phyloP scores from a whole-genome alignment of 169 alveolate genomes.

The Condylostoma magnum region DNA sequence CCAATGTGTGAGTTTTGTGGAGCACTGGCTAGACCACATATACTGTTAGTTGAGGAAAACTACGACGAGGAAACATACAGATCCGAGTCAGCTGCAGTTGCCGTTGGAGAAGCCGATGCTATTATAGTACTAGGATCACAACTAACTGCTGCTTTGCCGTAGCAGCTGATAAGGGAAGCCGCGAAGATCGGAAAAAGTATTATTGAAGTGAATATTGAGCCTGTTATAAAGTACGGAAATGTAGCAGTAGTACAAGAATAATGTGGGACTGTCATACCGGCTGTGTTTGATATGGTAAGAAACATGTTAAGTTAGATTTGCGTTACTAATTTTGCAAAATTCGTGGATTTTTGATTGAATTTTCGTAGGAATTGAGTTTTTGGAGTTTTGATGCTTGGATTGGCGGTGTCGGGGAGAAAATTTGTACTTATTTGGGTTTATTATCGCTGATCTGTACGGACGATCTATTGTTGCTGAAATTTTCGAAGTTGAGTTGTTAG shows the following conservation, averaged over 20 bases:
- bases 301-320: neutral
- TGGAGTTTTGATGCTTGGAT: too few species aligned
- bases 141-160: neutral
- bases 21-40: constrained; percentile 28
- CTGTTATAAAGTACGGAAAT: constrained; percentile 23
- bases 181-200: neutral
- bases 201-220: constrained; percentile 25
- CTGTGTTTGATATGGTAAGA: neutral
- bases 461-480: too few species aligned
- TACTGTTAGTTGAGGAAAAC: constrained; percentile 18
- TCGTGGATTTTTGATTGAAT: too few species aligned
- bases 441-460: too few species aligned
- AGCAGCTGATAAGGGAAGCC: neutral
- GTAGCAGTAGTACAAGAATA: neutral
- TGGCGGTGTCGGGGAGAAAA: too few species aligned
- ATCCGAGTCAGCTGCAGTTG: neutral
- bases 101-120: neutral
- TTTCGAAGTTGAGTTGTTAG: too few species aligned
- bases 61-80: constrained; percentile 5
- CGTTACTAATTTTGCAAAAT: too few species aligned
- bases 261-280: constrained; percentile 2
- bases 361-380: too few species aligned
- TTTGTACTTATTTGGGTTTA: too few species aligned
- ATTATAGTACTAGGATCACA: constrained; percentile 22
- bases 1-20: constrained; percentile 19